These are phyloP conservation scores for Starmerella apicola DNA, from an alignment of 805 yeast genomes.

Conservation along the genomic window DNA sequence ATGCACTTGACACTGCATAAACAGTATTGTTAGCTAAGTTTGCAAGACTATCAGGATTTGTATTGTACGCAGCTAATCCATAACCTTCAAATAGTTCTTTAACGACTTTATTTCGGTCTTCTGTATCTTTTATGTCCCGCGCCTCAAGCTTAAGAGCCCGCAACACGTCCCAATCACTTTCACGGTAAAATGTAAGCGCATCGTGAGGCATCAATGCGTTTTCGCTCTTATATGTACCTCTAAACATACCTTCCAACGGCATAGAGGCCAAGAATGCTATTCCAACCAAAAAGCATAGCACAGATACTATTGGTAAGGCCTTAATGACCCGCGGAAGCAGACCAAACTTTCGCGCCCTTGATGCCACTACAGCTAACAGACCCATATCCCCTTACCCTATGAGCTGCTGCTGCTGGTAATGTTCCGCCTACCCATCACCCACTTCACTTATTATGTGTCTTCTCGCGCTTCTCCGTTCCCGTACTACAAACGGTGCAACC, in stretches of 20 bases:
- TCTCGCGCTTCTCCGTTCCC: too few relatives aligned
- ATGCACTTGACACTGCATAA: slow-evolving; percentile 80
- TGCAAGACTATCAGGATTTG: too few relatives aligned
- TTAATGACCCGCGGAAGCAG: slow-evolving; percentile 20
- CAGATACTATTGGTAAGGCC: slow-evolving; percentile 24
- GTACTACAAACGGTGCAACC: too few relatives aligned
- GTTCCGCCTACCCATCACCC: too few relatives aligned
- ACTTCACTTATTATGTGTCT: too few relatives aligned
- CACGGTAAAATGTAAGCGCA: slow-evolving; percentile 81
- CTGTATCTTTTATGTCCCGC: slow-evolving; percentile 26
- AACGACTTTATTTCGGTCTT: slow-evolving; percentile 30
- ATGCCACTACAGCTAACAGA: slow-evolving; percentile 26
- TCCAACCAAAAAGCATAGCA: slow-evolving; percentile 30
- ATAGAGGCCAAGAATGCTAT: slow-evolving; percentile 44
- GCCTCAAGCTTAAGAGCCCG: slow-evolving; percentile 69
- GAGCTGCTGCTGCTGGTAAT: too few relatives aligned
- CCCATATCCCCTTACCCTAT: slow-evolving; percentile 24
- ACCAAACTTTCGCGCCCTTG: slow-evolving; percentile 23
- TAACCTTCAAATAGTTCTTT: slow-evolving; percentile 50
- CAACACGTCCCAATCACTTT: slow-evolving; percentile 84
- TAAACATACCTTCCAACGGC: slow-evolving; percentile 71
- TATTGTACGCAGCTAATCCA: slow-evolving; percentile 51
- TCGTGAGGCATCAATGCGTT: slow-evolving; percentile 97
- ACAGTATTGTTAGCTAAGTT: slow-evolving; percentile 22
- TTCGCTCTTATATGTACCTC: slow-evolving; percentile 80